Conservation (phyloP, 2,329 filamentous ascomycete genomes). For the Cladosporium sp. region DNA sequence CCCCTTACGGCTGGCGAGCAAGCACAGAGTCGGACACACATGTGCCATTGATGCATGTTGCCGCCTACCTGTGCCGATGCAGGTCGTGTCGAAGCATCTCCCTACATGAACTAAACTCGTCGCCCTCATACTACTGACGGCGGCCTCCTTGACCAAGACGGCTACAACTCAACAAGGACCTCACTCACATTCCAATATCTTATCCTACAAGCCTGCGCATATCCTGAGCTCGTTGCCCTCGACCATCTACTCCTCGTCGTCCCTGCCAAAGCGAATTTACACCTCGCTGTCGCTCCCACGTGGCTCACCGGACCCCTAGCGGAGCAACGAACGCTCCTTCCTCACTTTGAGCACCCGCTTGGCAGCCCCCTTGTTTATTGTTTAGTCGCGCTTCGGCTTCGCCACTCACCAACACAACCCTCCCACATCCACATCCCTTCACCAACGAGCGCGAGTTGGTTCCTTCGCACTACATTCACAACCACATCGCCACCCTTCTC, state of each 20-base stretch:
- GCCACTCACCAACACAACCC: background rate
- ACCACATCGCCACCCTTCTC: background rate
- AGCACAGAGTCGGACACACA: background rate
- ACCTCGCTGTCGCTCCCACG: background rate
- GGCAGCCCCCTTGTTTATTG: background rate
- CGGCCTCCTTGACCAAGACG: background rate
- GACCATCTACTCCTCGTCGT: background rate
- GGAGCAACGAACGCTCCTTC: background rate
- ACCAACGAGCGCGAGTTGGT: background rate
- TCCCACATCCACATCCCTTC: background rate
- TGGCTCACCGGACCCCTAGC: background rate
- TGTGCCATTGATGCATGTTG: background rate
- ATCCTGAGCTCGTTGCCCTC: background rate
- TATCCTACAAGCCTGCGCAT: background rate
- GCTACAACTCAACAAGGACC: background rate
- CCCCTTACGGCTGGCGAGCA: background rate
- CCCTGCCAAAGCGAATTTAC: background rate
- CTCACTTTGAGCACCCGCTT: background rate
- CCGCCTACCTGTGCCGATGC: background rate
- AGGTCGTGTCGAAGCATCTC: background rate
- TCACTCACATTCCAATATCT: background rate
- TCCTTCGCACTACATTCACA: background rate
- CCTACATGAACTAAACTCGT: background rate
- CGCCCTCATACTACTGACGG: background rate
- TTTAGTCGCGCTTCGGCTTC: background rate